Evolutionary conservation across 176 grass and related monocot genomes (phyloP).

Genomic region (Bromus sterilis): DNA sequence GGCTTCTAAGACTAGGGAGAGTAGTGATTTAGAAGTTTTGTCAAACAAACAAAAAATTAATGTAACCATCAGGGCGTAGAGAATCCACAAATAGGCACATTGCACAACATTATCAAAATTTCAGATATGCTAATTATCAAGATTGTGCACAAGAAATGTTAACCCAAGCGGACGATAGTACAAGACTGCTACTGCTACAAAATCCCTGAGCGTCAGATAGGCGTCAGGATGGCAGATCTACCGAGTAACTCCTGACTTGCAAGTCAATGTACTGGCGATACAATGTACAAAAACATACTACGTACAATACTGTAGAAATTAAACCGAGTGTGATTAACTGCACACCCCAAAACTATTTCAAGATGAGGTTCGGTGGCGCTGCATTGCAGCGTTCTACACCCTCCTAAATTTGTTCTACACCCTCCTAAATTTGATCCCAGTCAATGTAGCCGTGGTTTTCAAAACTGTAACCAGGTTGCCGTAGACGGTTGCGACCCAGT

Average conservation of each 20-base stretch:
- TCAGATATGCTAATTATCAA: neutral
- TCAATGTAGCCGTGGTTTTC: conserved; percentile 56
- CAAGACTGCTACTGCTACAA: neutral
- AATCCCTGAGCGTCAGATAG: neutral
- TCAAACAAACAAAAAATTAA: no score
- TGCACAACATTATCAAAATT: conserved; percentile 3
- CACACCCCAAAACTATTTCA: neutral
- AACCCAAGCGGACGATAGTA: neutral
- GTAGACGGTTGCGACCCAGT: conserved; percentile 63
- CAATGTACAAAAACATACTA: conserved; percentile 5
- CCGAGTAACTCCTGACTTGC: neutral
- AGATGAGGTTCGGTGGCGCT: neutral
- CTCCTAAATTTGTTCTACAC: conserved; percentile 65
- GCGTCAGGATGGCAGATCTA: neutral
- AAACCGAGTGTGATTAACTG: neutral
- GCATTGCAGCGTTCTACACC: conserved; percentile 19
- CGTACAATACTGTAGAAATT: neutral
- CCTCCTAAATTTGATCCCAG: conserved; percentile 84
- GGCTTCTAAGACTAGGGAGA: no score
- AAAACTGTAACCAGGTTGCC: conserved; percentile 52
- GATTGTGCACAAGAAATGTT: neutral
- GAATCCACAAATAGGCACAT: neutral
- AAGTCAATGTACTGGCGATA: neutral
- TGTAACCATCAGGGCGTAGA: neutral
- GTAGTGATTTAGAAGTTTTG: no score